Evolutionary conservation across 331 rosid genomes (phyloP).

Genomic region (Rhamnella rubrinervis): DNA sequence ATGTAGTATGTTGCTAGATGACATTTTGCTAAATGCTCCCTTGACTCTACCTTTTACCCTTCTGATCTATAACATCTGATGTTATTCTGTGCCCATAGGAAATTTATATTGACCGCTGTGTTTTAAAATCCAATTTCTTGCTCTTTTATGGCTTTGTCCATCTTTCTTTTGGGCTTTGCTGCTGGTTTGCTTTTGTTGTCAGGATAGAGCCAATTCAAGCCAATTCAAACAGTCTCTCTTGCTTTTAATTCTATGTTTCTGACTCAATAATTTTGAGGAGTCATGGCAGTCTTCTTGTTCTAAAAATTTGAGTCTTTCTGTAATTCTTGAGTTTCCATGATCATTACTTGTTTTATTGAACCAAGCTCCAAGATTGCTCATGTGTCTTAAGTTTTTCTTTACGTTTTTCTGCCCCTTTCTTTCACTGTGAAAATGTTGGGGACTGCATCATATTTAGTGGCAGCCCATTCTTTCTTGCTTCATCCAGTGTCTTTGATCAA

Average conservation of each 20-base stretch:
- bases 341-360: background rate
- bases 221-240: background rate
- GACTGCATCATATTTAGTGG: background rate
- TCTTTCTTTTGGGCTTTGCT: conserved; percentile 4
- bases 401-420: background rate
- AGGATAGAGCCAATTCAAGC: no score
- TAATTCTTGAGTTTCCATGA: background rate
- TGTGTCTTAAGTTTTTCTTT: background rate
- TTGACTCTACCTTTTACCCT: no score
- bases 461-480: background rate
- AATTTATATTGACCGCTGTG: background rate
- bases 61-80: background rate
- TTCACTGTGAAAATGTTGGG: background rate
- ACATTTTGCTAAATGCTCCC: conserved; percentile 22
- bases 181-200: conserved; percentile 1
- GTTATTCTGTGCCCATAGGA: background rate
- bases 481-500: background rate
- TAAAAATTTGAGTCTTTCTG: background rate
- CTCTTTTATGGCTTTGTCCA: background rate
- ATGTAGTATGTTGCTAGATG: conserved; percentile 27
- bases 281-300: conserved; percentile 1
- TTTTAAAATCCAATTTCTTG: background rate
- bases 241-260: background rate
- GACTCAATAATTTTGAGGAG: background rate
- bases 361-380: background rate